A percentile compares a stretch with the other conserved stretches of the same genome.
Conservation (phyloP, 495 filamentous ascomycete genomes). For the Rhypophila decipiens region DNA sequence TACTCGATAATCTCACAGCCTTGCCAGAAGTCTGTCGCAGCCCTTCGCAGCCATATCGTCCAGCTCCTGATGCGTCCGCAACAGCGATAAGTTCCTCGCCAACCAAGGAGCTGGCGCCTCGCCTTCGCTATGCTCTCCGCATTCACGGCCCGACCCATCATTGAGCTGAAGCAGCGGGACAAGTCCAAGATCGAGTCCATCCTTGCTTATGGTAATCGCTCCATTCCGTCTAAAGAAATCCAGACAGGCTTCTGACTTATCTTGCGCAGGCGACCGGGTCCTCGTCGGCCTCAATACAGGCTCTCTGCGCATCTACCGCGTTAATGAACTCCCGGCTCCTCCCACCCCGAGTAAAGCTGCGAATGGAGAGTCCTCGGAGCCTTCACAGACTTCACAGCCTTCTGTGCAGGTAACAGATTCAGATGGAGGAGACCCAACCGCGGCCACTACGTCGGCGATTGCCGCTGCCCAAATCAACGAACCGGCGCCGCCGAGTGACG, state of each 20-base stretch:
- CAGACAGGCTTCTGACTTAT: no score
- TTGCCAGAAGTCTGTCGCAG: neutral
- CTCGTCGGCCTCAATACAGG: slow-evolving; percentile 89
- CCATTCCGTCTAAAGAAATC: no score
- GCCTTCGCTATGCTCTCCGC: slow-evolving; percentile 80
- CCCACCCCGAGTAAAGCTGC: slow-evolving; percentile 13
- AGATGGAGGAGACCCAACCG: slow-evolving; percentile 3
- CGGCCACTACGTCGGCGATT: slow-evolving; percentile 1
- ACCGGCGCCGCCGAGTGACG: neutral
- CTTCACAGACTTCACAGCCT: slow-evolving; percentile 12
- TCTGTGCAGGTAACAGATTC: slow-evolving; percentile 1
- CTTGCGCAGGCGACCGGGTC: slow-evolving; percentile 65
- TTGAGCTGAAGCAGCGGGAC: slow-evolving; percentile 92
- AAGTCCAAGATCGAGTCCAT: slow-evolving; percentile 94
- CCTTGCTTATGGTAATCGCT: slow-evolving; percentile 80
- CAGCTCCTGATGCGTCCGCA: slow-evolving; percentile 16
- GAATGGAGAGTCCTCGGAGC: slow-evolving; percentile 24
- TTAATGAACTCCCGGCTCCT: slow-evolving; percentile 57
- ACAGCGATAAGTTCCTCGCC: slow-evolving; percentile 6
- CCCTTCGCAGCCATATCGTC: neutral
- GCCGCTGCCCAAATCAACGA: slow-evolving; percentile 20
- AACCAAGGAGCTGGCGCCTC: slow-evolving; percentile 22
- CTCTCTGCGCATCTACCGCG: slow-evolving; percentile 80
- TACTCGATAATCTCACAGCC: neutral
- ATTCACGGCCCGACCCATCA: slow-evolving; percentile 90